These are phyloP conservation scores for Haemoproteus tartakovskyi DNA, from an alignment of 169 alveolate genomes.

Conservation along the genomic window DNA sequence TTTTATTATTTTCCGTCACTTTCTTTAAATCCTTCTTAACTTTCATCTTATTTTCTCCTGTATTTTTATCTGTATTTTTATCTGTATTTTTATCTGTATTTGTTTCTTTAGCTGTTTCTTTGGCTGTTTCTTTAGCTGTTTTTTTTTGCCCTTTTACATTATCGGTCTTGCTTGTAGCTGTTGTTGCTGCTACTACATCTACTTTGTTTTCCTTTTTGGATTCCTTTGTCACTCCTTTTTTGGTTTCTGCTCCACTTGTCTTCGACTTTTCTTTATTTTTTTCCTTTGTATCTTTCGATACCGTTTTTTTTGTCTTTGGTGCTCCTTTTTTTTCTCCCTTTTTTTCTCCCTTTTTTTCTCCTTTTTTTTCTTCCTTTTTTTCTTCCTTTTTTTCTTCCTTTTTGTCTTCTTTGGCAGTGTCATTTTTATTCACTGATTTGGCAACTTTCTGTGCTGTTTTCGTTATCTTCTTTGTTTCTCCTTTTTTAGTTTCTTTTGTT, in stretches of 20 bases:
- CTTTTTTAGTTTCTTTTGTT: no score
- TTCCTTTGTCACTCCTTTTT: no score
- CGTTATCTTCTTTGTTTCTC: no score
- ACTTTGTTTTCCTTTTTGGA: no score
- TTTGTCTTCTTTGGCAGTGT: no score
- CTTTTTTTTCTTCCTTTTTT: slow-evolving; percentile 9
- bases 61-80: not conserved
- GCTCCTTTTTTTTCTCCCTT: not conserved
- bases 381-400: no score
- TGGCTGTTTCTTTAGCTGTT: slow-evolving; percentile 6
- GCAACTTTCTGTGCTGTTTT: no score
- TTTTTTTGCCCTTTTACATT: no score
- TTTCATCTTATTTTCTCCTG: slow-evolving; percentile 7
- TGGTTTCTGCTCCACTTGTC: not conserved
- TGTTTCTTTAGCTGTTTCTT: slow-evolving; percentile 1
- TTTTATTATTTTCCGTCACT: slow-evolving; percentile 1
- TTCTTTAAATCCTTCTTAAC: slow-evolving; percentile 1
- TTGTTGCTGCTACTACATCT: no score
- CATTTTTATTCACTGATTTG: no score
- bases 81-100: not conserved
- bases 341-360: not conserved
- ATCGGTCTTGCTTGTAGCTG: no score
- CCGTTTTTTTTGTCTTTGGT: slow-evolving; percentile 11
- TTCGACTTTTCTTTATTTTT: not conserved
- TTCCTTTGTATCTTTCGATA: slow-evolving; percentile 1